Conservation (phyloP, 2,329 filamentous ascomycete genomes). For the Colletotrichum truncatum region DNA sequence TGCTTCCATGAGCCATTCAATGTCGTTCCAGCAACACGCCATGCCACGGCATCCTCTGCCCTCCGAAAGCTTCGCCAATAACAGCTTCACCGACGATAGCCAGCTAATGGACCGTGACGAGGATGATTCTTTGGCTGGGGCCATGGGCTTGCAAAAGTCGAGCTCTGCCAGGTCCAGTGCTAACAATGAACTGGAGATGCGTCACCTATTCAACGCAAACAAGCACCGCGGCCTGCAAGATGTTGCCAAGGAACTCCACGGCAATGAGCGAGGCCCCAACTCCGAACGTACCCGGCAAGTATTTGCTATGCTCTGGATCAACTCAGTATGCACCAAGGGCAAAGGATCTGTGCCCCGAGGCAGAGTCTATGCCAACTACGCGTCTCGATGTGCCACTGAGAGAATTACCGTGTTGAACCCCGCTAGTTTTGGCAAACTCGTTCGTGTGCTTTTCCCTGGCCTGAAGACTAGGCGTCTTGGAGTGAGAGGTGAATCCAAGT, state of each 20-base stretch:
- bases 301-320: conserved; percentile 90
- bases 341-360: conserved; percentile 91
- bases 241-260: conserved; percentile 79
- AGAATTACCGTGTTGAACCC: conserved; percentile 95
- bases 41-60: conserved; percentile 61
- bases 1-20: conserved; percentile 40
- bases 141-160: conserved; percentile 60
- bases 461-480: conserved; percentile 92
- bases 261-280: conserved; percentile 81
- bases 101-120: conserved; percentile 70
- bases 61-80: conserved; percentile 61
- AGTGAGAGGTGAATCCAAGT: conserved; percentile 96
- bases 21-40: conserved; percentile 44
- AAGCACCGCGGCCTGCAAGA: conserved; percentile 74
- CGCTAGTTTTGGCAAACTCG: conserved; percentile 96
- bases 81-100: conserved; percentile 67
- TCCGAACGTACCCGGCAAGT: conserved; percentile 86
- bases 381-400: conserved; percentile 89
- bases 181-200: conserved; percentile 84
- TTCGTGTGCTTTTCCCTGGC: conserved; percentile 94
- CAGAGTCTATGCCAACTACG: conserved; percentile 95
- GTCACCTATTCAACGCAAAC: conserved; percentile 77
- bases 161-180: conserved; percentile 73
- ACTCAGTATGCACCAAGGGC: conserved; percentile 75
- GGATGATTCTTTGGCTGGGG: conserved; percentile 62